Percentiles rank a stretch among this genome's conserved stretches.
Conservation (phyloP, 2,329 filamentous ascomycete species). For the Cordyceps fumosorosea region DNA sequence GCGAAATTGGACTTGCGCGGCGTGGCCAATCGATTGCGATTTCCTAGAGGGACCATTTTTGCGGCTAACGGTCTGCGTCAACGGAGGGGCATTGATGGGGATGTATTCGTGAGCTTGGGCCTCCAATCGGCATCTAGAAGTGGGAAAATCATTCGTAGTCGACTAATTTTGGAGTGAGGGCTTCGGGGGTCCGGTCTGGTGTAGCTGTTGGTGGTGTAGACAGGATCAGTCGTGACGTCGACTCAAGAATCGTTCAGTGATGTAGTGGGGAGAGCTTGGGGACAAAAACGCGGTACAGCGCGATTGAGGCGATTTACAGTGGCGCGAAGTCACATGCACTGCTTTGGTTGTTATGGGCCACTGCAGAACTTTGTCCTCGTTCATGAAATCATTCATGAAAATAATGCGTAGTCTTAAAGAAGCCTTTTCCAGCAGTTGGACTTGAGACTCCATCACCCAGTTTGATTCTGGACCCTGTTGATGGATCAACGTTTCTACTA, state of each 20-base stretch:
- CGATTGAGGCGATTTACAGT: conserved; percentile 15
- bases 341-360: no score
- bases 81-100: not conserved
- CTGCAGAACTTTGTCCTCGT: no score
- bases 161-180: not conserved
- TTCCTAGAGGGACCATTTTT: conserved; percentile 30
- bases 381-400: no score
- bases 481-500: no score
- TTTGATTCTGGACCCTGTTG: no score
- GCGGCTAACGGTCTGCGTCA: not conserved
- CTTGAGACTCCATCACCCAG: no score
- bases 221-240: not conserved
- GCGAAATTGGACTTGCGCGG: conserved; percentile 25
- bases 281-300: conserved; percentile 17
- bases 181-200: not conserved
- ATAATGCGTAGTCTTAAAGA: no score
- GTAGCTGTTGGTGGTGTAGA: not conserved
- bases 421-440: no score
- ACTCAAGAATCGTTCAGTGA: not conserved
- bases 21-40: conserved; percentile 25
- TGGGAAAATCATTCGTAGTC: not conserved
- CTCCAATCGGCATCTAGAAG: not conserved
- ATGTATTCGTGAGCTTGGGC: not conserved
- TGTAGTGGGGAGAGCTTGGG: conserved; percentile 13
- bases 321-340: conserved; percentile 28